Conservation (phyloP, 768 basidiomycete genomes). For the Suillus plorans region DNA sequence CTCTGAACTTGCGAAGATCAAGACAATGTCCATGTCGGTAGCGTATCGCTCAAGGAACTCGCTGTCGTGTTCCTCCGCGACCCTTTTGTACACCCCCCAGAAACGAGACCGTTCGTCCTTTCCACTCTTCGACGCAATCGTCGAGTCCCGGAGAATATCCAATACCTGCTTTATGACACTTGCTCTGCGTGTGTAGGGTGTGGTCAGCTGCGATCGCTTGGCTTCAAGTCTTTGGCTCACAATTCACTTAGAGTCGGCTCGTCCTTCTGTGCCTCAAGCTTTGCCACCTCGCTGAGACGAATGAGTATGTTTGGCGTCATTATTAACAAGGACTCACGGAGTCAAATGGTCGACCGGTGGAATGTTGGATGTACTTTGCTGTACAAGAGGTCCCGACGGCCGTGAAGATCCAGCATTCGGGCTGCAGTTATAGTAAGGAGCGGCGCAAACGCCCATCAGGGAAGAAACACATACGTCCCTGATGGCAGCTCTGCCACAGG, state of each 20-base stretch:
- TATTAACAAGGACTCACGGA: background rate
- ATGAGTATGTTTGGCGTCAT: background rate
- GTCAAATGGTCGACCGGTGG: background rate
- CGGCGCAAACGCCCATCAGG: background rate
- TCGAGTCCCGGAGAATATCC: background rate
- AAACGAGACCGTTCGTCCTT: conserved; percentile 5
- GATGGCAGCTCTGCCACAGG: background rate
- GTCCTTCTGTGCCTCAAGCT: background rate
- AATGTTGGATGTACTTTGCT: background rate
- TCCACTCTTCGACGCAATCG: background rate
- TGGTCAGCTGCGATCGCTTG: background rate
- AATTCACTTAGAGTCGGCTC: background rate
- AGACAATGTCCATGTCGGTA: conserved; percentile 17
- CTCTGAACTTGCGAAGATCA: conserved; percentile 19
- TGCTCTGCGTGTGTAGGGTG: background rate
- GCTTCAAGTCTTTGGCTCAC: background rate
- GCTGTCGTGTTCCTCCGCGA: conserved; percentile 15
- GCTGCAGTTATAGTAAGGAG: background rate
- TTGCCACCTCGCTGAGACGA: background rate
- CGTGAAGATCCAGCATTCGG: background rate
- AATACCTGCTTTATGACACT: background rate
- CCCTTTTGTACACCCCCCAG: conserved; percentile 13
- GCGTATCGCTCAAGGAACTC: conserved; percentile 16
- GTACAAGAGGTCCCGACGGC: background rate
- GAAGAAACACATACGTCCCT: background rate